Evolutionary conservation across 257 asterid species (phyloP).

Genomic region (Petrea volubilis): DNA sequence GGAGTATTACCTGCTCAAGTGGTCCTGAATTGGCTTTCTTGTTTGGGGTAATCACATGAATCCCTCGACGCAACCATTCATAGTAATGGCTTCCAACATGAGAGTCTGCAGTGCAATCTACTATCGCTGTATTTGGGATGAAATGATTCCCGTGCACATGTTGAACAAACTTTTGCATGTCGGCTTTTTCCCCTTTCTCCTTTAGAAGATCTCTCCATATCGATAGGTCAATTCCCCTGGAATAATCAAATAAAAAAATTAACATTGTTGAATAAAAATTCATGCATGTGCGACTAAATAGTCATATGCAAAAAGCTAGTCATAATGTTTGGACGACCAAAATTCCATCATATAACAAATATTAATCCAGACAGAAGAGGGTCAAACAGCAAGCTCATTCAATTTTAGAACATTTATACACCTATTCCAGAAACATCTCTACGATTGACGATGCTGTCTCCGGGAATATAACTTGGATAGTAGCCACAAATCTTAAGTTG

Average conservation of each 20-base stretch:
- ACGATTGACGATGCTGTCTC: background rate
- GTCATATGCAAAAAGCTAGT: background rate
- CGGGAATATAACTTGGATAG: background rate
- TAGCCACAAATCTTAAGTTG: background rate
- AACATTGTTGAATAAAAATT: background rate
- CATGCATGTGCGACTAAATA: background rate
- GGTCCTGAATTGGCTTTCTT: conserved; percentile 99
- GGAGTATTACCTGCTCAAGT: conserved; percentile 70
- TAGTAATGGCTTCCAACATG: conserved; percentile 71
- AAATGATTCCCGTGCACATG: conserved; percentile 89
- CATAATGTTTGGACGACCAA: background rate
- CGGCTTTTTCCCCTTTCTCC: conserved; percentile 74
- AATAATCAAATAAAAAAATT: conserved; percentile 9
- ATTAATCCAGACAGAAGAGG: too few relatives aligned
- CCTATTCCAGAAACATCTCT: background rate
- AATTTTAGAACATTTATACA: background rate
- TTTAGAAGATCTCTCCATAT: conserved; percentile 76
- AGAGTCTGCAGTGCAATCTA: conserved; percentile 97
- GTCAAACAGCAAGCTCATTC: too few relatives aligned
- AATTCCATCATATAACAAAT: background rate
- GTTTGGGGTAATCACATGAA: conserved; percentile 93
- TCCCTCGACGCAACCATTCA: conserved; percentile 93
- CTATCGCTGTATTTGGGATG: conserved; percentile 87
- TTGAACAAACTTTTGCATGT: conserved; percentile 84
- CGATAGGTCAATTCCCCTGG: conserved; percentile 90